A percentile compares a stretch with the other conserved stretches of the same genome.
These are phyloP conservation scores for Cryphonectria radicalis DNA, from an alignment of 2,329 filamentous ascomycete species.

Conservation along the genomic window DNA sequence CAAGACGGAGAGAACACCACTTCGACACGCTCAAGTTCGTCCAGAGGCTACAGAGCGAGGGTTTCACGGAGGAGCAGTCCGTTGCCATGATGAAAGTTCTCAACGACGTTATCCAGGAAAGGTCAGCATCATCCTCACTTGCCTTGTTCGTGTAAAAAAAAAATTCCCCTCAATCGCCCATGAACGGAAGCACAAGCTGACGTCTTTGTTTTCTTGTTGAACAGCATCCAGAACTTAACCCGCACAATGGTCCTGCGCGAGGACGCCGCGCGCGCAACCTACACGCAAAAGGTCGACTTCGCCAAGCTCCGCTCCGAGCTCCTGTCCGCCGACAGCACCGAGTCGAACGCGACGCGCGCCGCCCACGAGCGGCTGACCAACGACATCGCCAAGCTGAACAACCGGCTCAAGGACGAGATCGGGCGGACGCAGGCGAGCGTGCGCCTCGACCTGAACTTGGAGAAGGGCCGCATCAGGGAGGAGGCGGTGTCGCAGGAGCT, in stretches of 20 bases:
- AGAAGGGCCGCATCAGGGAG: constrained; percentile 95
- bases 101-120: constrained; percentile 96
- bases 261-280: constrained; percentile 81
- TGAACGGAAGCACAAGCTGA: background rate
- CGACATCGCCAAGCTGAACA: constrained; percentile 92
- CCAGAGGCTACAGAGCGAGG: constrained; percentile 84
- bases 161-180: background rate
- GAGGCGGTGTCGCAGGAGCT: constrained; percentile 96
- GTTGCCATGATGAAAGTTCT: constrained; percentile 99
- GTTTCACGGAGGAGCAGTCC: constrained; percentile 93
- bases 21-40: constrained; percentile 99
- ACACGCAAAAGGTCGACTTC: constrained; percentile 94
- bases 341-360: constrained; percentile 83
- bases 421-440: constrained; percentile 92
- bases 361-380: constrained; percentile 93
- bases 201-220: constrained; percentile 2
- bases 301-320: constrained; percentile 95
- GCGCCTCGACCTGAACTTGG: constrained; percentile 88
- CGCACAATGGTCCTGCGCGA: constrained; percentile 97
- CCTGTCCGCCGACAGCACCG: constrained; percentile 87
- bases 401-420: constrained; percentile 88
- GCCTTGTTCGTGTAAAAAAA: background rate
- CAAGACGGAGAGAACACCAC: constrained; percentile 77
- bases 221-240: constrained; percentile 91
- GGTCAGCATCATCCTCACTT: constrained; percentile 46